These are phyloP conservation scores for Cercophora newfieldiana DNA, from an alignment of 495 filamentous ascomycete genomes.

Conservation along the genomic window DNA sequence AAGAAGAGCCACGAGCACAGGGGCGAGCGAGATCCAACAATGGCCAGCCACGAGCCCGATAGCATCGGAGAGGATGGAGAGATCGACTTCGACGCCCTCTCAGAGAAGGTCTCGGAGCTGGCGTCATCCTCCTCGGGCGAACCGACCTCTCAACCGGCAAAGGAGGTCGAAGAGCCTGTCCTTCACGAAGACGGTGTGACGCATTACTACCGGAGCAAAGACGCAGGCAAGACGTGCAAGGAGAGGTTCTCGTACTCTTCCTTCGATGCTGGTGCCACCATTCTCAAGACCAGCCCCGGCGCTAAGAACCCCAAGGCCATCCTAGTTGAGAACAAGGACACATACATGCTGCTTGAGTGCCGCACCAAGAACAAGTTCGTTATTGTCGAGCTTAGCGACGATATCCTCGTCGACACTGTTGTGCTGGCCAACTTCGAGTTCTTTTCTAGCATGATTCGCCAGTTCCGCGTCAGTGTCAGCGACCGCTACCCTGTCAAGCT, in stretches of 20 bases:
- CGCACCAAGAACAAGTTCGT: slow-evolving; percentile 86
- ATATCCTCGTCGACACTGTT: slow-evolving; percentile 93
- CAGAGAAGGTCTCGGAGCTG: slow-evolving; percentile 46
- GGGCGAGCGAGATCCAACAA: slow-evolving; percentile 32
- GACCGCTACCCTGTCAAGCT: slow-evolving; percentile 90
- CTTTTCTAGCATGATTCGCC: slow-evolving; percentile 94
- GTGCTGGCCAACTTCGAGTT: slow-evolving; percentile 98
- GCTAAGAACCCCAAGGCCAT: slow-evolving; percentile 84
- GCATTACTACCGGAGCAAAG: slow-evolving; percentile 70
- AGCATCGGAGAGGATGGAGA: slow-evolving; percentile 82
- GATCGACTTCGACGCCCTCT: slow-evolving; percentile 76
- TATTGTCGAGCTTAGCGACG: slow-evolving; percentile 82
- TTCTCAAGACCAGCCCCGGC: slow-evolving; percentile 84
- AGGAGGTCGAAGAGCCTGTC: slow-evolving; percentile 46
- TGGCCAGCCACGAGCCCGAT: slow-evolving; percentile 38
- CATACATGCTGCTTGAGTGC: slow-evolving; percentile 96
- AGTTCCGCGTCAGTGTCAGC: slow-evolving; percentile 84
- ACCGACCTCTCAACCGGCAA: slow-evolving; percentile 33
- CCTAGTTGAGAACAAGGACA: slow-evolving; percentile 94
- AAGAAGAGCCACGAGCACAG: slow-evolving; percentile 43
- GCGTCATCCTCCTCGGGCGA: slow-evolving; percentile 32
- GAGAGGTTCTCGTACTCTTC: slow-evolving; percentile 97
- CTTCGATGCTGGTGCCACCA: slow-evolving; percentile 91
- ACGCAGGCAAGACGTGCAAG: slow-evolving; percentile 86
- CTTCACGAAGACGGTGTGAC: slow-evolving; percentile 47